Evolutionary conservation across 2,329 filamentous ascomycete species (phyloP), one percentile per base, ranked within the genome.

Genomic region (Dothideomycetes sp.): DNA sequence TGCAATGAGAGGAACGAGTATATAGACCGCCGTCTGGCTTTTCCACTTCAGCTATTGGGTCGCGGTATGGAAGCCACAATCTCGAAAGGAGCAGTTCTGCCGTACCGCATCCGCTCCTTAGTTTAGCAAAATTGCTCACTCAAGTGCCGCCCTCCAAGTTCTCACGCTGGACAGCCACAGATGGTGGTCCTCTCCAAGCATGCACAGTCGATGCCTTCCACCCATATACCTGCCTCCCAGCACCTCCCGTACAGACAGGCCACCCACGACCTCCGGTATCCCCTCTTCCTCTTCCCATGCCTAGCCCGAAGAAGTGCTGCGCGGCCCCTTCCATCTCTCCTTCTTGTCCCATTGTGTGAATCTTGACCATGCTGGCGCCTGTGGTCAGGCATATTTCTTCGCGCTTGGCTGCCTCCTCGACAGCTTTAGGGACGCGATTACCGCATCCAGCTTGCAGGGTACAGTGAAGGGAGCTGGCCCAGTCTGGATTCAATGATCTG

Each of bases 201-300:
- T 34, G n/a, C 9, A 10, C 32, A 18, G 32, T 16, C 16, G 7
- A n/a, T 8, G 32, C 16, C 14, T n/a, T 16, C 32, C 32, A 34
- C 14, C 32, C 32, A 12, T 15, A 15, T 4, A 34, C 16, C 5
- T 5, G 8, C 9, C 32, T 16, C 9, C 14, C 32, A 10, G 32
- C 39, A 14, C 36, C 36, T 2, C 38, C 38, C 5, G 24, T 31
- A 14, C 32, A 34, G 9, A 40, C 38, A 12, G 36, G 4, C 38
- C 38, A 40, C 9, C 36, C 38, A 29, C 12, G 7, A 2, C 38
- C 33, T 14, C 35, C 10, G 5, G 18, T 15, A 24, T 40, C 27
- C 8, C 19, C 15, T 9, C 36, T 31, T 10, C 22, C 27, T 8
- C 12, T 4, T 2, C 15, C 9, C 10, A 19, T 4, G 14, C 10